phyloP scores from a whole-genome alignment of 2,329 filamentous ascomycete species.

The Eutypella sp. region DNA sequence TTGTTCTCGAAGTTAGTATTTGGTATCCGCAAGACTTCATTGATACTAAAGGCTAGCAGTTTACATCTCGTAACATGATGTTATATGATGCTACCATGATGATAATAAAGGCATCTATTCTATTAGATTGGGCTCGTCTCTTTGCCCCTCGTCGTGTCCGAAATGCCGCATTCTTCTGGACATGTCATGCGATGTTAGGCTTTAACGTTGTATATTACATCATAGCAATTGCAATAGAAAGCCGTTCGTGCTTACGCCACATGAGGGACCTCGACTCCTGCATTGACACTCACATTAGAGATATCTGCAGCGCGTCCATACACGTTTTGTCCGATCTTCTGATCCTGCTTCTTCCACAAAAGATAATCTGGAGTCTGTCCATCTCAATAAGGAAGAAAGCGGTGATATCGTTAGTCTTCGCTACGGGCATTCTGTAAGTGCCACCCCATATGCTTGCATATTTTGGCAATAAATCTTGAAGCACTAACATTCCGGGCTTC shows the following conservation, averaged over 20 bases:
- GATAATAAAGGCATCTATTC: not conserved
- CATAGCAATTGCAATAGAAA: not conserved
- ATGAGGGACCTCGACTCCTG: not conserved
- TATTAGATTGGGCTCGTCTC: not conserved
- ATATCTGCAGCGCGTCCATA: not conserved
- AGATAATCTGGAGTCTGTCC: not conserved
- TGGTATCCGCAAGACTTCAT: not conserved
- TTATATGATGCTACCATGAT: not conserved
- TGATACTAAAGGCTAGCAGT: not conserved
- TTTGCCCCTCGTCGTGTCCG: not conserved
- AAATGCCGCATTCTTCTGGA: not conserved
- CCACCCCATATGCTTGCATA: not conserved
- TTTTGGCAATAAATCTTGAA: not conserved
- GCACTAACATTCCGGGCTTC: not conserved
- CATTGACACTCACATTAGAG: not conserved
- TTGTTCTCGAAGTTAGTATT: too few relatives aligned
- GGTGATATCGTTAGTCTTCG: not conserved
- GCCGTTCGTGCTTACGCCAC: not conserved
- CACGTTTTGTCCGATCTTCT: not conserved
- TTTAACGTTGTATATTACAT: not conserved
- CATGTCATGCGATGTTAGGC: not conserved
- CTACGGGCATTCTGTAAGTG: not conserved
- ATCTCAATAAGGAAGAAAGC: not conserved
- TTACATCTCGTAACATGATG: not conserved
- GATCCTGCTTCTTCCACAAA: not conserved